These are phyloP conservation scores for Aegilops sharonensis DNA, from an alignment of 176 grass and related monocot genomes.

Conservation along the genomic window DNA sequence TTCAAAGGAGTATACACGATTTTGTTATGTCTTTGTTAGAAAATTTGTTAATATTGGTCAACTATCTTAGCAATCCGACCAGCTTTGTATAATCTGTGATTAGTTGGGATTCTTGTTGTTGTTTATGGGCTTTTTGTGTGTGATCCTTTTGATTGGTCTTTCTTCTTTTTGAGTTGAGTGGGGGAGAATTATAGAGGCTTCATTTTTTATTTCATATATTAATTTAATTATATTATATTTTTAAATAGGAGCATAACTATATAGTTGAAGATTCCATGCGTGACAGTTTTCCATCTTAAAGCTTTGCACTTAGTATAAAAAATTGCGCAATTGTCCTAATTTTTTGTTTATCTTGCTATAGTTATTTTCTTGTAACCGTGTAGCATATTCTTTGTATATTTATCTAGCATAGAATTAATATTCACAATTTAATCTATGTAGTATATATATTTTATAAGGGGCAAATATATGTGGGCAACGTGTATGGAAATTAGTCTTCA, in stretches of 20 bases:
- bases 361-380: neutral
- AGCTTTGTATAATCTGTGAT: neutral
- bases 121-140: neutral
- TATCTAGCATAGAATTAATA: neutral
- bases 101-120: neutral
- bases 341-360: neutral
- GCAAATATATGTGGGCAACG: too few relatives aligned
- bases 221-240: too few relatives aligned
- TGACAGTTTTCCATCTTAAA: too few relatives aligned
- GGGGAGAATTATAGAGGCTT: neutral
- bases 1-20: neutral
- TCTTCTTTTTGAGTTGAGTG: neutral
- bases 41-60: neutral
- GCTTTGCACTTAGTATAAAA: neutral
- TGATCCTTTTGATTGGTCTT: neutral
- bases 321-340: neutral
- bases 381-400: neutral
- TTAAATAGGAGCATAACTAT: too few relatives aligned
- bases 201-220: neutral
- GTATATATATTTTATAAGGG: neutral
- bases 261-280: too few relatives aligned
- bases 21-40: neutral
- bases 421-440: neutral
- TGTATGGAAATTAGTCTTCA: too few relatives aligned
- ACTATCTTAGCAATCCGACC: neutral